Base-by-base conservation (phyloP, 352 stramenopile genomes). In the Pythium rhizo-oryzae region DNA sequence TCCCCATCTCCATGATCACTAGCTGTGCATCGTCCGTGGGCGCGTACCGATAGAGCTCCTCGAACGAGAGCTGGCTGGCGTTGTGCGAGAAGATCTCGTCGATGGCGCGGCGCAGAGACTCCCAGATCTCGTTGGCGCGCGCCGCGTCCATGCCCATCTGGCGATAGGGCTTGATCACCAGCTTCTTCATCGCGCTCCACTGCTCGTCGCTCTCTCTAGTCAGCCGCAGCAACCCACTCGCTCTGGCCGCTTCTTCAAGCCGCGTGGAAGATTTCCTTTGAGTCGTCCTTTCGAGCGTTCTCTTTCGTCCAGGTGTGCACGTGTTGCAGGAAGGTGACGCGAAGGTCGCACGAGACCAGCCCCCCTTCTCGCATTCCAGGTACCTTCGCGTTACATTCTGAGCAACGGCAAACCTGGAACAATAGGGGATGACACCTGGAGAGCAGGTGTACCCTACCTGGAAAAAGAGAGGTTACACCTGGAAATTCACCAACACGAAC, bases 11-110 rank as follows among this genome's bases (percentile, higher is more conserved):
- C 13, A 41, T 8, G 12, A 8, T 41, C 8, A 16, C 35, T 16
- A 41, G 8, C 35, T 1, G 13, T 15, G 35, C 4, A 3, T 1
- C 12, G 6, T 15, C 35, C 13, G n/a, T 53, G 23, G 5, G 23
- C 25, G 39, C 75, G 44, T 77, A 92, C 79, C 95, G 82, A 69
- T 99, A 99, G 1, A 99, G 84, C 72, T 99, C 97, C 77, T 99
- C 97, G 67, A 99, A 99, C 66, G 87, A 98, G 15, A 99, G 71
- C 19, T 93, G 78, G 53, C 93, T 99, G 2, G 97, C 96, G 76
- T 99, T 99, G 67, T 98, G 95, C 43, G 96, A 97, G 84, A 99
- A 98, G 70, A 99, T 99, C 78, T 99, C 97, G 77, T 98, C 89
- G 71, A 99, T 99, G 11, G 97, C 98, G 19, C 71, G 89, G 58